Conservation (phyloP, 73 alveolate species). For the Chromera velia region DNA sequence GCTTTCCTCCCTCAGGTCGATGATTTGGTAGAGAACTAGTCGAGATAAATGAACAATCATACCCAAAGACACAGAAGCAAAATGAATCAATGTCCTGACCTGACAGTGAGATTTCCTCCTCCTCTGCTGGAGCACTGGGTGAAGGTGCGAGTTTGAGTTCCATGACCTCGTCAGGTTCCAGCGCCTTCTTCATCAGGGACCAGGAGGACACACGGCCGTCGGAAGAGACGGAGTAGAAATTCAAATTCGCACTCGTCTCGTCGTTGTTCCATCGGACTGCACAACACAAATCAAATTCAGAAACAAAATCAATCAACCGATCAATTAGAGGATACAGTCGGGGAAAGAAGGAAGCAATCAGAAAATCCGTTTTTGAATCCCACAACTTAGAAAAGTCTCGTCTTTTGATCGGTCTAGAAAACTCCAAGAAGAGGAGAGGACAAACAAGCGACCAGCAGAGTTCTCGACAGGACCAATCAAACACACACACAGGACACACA, state of each 20-base stretch:
- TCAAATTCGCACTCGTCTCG: conserved; percentile 69
- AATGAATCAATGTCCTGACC: background rate
- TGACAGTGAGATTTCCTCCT: background rate
- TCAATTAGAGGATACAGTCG: too few relatives aligned
- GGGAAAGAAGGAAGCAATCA: background rate
- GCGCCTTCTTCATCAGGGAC: conserved; percentile 85
- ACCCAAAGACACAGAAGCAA: background rate
- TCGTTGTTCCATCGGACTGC: conserved; percentile 70
- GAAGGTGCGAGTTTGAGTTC: conserved; percentile 21
- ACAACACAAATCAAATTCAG: too few relatives aligned
- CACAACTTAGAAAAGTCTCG: conserved; percentile 99
- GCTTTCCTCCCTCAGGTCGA: too few relatives aligned
- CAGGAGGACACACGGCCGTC: conserved; percentile 99
- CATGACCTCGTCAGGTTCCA: conserved; percentile 80
- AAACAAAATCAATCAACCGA: background rate
- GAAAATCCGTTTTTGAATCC: conserved; percentile 44
- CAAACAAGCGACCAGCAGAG: conserved; percentile 89
- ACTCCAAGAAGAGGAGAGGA: too few relatives aligned
- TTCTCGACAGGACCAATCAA: conserved; percentile 79
- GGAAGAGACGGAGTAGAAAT: conserved; percentile 91
- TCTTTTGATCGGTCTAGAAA: conserved; percentile 88
- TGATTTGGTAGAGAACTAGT: too few relatives aligned
- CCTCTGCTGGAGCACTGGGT: too few relatives aligned
- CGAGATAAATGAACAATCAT: too few relatives aligned
- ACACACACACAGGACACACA: conserved; percentile 75